These are phyloP conservation scores for Pseudocercospora crystallina DNA, from an alignment of 2,329 filamentous ascomycete species.

Conservation along the genomic window DNA sequence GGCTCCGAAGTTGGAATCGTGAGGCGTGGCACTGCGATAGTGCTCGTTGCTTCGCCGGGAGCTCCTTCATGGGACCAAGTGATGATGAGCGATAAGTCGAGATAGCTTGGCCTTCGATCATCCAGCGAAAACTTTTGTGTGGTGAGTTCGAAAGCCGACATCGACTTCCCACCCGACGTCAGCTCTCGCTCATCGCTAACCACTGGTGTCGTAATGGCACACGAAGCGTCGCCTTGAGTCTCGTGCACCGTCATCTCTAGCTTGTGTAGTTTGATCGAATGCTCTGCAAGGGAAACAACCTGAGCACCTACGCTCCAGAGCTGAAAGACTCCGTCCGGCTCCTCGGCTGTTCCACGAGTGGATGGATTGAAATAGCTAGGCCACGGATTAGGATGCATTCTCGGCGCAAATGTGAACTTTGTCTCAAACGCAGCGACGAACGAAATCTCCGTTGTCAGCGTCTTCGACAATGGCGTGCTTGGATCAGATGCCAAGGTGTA, in stretches of 20 bases:
- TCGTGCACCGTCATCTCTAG: slow-evolving; percentile 63
- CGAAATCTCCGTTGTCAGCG: slow-evolving; percentile 65
- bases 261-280: slow-evolving; percentile 61
- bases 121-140: slow-evolving; percentile 77
- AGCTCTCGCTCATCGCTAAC: slow-evolving; percentile 16
- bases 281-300: slow-evolving; percentile 72
- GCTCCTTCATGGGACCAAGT: slow-evolving; percentile 66
- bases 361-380: slow-evolving; percentile 73
- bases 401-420: slow-evolving; percentile 81
- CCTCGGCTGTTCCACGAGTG: slow-evolving; percentile 28
- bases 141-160: slow-evolving; percentile 50
- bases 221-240: slow-evolving; percentile 63
- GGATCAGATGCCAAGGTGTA: slow-evolving; percentile 80
- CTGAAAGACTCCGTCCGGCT: slow-evolving; percentile 67
- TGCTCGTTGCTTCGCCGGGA: slow-evolving; percentile 53
- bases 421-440: slow-evolving; percentile 86
- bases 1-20: slow-evolving; percentile 81
- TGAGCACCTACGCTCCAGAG: slow-evolving; percentile 75
- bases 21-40: slow-evolving; percentile 75
- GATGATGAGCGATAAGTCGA: slow-evolving; percentile 75
- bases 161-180: slow-evolving; percentile 11
- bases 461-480: slow-evolving; percentile 77
- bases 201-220: slow-evolving; percentile 37
- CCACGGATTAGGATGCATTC: slow-evolving; percentile 76
- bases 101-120: slow-evolving; percentile 70